Evolutionary conservation across 495 filamentous ascomycete genomes (phyloP).

Genomic region (Penicillium paradoxum): DNA sequence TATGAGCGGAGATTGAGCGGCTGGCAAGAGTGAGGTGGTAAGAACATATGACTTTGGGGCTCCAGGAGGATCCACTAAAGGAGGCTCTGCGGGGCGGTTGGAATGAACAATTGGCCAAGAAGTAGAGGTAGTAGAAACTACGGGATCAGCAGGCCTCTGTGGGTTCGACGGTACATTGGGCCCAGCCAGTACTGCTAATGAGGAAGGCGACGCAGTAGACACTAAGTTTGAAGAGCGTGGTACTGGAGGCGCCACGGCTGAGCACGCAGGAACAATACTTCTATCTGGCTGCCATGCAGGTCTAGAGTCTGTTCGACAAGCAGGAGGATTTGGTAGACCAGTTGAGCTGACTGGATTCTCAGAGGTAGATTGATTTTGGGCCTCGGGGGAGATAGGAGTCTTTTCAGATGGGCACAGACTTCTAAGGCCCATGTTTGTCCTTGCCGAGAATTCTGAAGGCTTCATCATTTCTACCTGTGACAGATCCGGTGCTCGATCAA

Average conservation of each 20-base stretch:
- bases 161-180: neutral
- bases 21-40: too few relatives aligned
- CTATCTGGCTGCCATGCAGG: neutral
- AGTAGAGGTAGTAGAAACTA: neutral
- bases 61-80: neutral
- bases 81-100: neutral
- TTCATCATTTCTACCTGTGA: slow-evolving; percentile 35
- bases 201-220: neutral
- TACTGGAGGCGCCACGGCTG: neutral
- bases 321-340: neutral
- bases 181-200: neutral
- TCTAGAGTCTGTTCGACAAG: neutral
- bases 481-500: slow-evolving; percentile 43
- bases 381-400: neutral
- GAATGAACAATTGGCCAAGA: neutral
- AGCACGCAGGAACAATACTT: too few relatives aligned
- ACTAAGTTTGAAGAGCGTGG: neutral
- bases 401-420: neutral
- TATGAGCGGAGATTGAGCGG: neutral
- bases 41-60: too few relatives aligned
- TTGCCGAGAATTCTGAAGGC: slow-evolving; percentile 28
- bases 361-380: neutral
- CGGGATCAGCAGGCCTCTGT: neutral
- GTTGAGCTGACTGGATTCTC: neutral
- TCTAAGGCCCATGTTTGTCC: slow-evolving; percentile 2